These are phyloP conservation scores for Thelonectria blattea DNA, from an alignment of 2,329 filamentous ascomycete genomes.

Conservation along the genomic window DNA sequence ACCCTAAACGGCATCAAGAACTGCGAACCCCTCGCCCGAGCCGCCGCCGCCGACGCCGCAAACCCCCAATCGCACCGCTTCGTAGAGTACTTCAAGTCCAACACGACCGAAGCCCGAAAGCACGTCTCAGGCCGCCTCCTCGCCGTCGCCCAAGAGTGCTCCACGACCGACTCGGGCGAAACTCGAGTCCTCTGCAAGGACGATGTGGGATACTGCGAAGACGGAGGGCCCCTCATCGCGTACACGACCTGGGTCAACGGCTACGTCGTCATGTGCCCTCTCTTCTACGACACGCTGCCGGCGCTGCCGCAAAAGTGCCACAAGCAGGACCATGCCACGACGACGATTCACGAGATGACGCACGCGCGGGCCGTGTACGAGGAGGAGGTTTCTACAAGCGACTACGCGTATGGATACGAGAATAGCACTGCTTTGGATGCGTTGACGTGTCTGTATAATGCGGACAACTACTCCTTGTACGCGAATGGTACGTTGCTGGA, in stretches of 20 bases:
- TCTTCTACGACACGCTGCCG: slow-evolving; percentile 23
- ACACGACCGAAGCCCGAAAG: slow-evolving; percentile 23
- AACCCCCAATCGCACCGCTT: slow-evolving; percentile 22
- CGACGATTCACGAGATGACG: slow-evolving; percentile 30
- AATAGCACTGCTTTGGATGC: slow-evolving; percentile 28
- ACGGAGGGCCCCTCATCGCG: slow-evolving; percentile 22
- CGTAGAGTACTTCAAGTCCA: slow-evolving; percentile 33
- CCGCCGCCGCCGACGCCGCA: slow-evolving; percentile 24
- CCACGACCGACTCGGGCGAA: slow-evolving; percentile 9
- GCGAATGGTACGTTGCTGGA: slow-evolving; percentile 23
- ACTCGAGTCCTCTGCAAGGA: slow-evolving; percentile 20
- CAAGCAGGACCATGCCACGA: slow-evolving; percentile 32
- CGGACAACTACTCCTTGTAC: slow-evolving; percentile 28
- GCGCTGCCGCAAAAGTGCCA: slow-evolving; percentile 23
- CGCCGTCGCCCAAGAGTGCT: slow-evolving; percentile 28
- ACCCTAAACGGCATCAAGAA: slow-evolving; percentile 18
- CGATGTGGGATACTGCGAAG: slow-evolving; percentile 20
- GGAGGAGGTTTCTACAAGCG: slow-evolving; percentile 21
- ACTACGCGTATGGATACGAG: slow-evolving; percentile 31
- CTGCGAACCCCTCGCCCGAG: slow-evolving; percentile 26
- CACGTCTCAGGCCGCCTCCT: slow-evolving; percentile 26
- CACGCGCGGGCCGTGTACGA: slow-evolving; percentile 27
- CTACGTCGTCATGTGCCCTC: slow-evolving; percentile 26
- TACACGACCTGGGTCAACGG: slow-evolving; percentile 33
- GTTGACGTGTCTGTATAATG: slow-evolving; percentile 24